phyloP scores from a whole-genome alignment of 1,284 basidiomycete species.

The Microbotryum saponariae region DNA sequence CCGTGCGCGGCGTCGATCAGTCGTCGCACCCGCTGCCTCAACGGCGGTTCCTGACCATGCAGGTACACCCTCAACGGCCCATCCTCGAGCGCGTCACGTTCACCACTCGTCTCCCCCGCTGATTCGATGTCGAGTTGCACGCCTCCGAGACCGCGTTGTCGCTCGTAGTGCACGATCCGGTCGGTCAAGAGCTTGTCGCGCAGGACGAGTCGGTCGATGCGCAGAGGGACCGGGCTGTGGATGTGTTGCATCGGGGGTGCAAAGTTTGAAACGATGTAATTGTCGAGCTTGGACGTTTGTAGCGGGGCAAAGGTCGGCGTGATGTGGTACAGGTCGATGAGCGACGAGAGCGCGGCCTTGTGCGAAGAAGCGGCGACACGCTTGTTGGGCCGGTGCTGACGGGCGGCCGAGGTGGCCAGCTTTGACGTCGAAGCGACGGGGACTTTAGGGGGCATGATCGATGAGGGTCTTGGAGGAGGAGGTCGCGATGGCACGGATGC shows the following conservation, averaged over 20 bases:
- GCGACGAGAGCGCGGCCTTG: conserved; percentile 2
- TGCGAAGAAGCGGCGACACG: conserved; percentile 2
- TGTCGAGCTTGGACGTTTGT: not conserved
- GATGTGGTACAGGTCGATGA: conserved; percentile 24
- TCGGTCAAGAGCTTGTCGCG: conserved; percentile 3
- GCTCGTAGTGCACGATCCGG: conserved; percentile 1
- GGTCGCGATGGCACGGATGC: too few species aligned
- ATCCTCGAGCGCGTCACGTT: not conserved
- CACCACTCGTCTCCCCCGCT: not conserved
- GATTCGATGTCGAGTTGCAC: conserved; percentile 7
- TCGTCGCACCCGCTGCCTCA: conserved; percentile 8
- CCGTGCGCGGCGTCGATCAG: conserved; percentile 19
- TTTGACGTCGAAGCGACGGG: too few species aligned
- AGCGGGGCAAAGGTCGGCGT: conserved; percentile 22
- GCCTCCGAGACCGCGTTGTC: conserved; percentile 5
- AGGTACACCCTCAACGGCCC: not conserved
- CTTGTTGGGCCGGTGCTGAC: conserved; percentile 5
- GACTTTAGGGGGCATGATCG: not conserved
- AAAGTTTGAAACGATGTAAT: conserved; percentile 5
- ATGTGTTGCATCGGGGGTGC: not conserved
- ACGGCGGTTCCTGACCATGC: conserved; percentile 10
- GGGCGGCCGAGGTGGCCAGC: not conserved
- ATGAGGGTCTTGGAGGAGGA: too few species aligned
- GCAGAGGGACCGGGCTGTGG: conserved; percentile 2
- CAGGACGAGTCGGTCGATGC: conserved; percentile 8